phyloP scores from a whole-genome alignment of 2,329 filamentous ascomycete species.

The Pseudopithomyces maydicus region DNA sequence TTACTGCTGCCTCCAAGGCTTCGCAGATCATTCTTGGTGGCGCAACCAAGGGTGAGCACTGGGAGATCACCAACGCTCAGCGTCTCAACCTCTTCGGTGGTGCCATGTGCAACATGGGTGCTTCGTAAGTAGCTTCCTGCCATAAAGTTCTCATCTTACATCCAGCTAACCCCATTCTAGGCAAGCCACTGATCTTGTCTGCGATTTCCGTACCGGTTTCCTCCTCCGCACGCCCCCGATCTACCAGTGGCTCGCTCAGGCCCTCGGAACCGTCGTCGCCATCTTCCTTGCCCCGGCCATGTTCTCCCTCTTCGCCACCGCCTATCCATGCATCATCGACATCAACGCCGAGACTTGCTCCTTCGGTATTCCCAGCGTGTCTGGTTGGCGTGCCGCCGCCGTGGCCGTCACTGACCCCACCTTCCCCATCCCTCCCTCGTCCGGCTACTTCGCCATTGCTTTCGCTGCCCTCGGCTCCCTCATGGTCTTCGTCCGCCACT shows the following conservation, averaged over 20 bases:
- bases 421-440: constrained; percentile 60
- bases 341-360: constrained; percentile 55
- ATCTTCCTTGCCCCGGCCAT: constrained; percentile 70
- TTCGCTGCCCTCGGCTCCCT: constrained; percentile 58
- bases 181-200: constrained; percentile 52
- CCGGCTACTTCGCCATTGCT: constrained; percentile 63
- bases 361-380: constrained; percentile 67
- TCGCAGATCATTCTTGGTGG: constrained; percentile 71
- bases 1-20: constrained; percentile 71
- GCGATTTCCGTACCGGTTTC: constrained; percentile 72
- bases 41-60: constrained; percentile 62
- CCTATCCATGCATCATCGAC: constrained; percentile 70
- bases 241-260: constrained; percentile 70
- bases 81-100: constrained; percentile 70
- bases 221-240: constrained; percentile 67
- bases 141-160: background rate
- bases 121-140: constrained; percentile 6
- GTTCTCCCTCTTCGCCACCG: constrained; percentile 70
- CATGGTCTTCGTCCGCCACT: constrained; percentile 61
- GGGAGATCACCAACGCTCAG: constrained; percentile 59
- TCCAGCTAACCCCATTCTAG: constrained; percentile 26
- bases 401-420: constrained; percentile 63
- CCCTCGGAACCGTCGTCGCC: constrained; percentile 65
- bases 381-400: constrained; percentile 70
- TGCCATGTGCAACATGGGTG: constrained; percentile 45